Base-by-base conservation (phyloP, 2,329 filamentous ascomycete genomes). In the Ceratocystis eucalypticola region DNA sequence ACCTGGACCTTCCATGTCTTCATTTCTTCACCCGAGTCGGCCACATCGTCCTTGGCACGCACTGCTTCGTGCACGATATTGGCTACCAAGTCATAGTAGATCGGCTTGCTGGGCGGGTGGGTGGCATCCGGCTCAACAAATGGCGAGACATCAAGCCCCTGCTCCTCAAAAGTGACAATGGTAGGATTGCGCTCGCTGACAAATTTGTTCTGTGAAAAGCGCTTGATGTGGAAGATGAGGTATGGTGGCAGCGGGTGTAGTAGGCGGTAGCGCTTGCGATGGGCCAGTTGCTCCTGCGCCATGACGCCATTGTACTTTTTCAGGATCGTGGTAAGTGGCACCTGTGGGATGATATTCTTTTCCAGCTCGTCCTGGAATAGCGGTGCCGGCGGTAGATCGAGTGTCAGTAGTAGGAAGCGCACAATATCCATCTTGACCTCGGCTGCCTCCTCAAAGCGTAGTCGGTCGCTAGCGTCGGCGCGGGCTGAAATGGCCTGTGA, bases 1-100 rank as follows among this genome's bases (percentile, higher is more conserved):
- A 99, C 77, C 78, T 99, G 94, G 25, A 91, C 91, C 74, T 95
- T 91, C 92, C 94, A 99, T 12, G 91, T 90, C 74, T 96, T 95
- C 68, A 79, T 79, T 77, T 89, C 89, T 77, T 96, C 92, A 57
- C 86, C 89, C 71, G 91, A 92, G 61, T 93, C 92, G 65, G 95
- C 91, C 0, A 96, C 92, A 70, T 93, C 90, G 70, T 93, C 89
- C 70, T 84, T 82, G 41, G 84, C 84, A 67, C 88, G 83, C 62
- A 93, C 87, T 55, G 84, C 92, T 80, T 88, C 93, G 79, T 88
- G 93, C 68, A 86, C 95, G 69, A 99, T 88, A 76, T 99, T 99
- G 66, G 93, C 92, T 5, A 96, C 91, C 17, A 99, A 84, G 74
- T 99, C 94, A 76, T 99, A 99, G 80, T 88, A 86, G 70, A 97